Evolutionary conservation across 768 basidiomycete species (phyloP).

Genomic region (Psilocybe subaeruginosa): DNA sequence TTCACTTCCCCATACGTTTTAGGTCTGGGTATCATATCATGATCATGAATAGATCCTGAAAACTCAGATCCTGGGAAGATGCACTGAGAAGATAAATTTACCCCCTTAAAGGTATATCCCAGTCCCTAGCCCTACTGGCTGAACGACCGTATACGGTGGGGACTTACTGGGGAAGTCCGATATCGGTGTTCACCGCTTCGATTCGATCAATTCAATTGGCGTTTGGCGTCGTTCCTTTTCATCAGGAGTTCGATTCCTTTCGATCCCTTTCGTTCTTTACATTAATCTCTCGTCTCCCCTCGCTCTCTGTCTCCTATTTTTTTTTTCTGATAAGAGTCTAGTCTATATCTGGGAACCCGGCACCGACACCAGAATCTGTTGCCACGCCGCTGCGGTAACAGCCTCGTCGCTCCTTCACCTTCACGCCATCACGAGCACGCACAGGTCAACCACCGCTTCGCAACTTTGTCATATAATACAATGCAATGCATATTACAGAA

Average conservation of each 20-base stretch:
- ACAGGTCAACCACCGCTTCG: too few species aligned
- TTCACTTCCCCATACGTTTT: constrained; percentile 21
- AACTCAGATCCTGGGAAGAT: constrained; percentile 4
- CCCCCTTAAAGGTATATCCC: constrained; percentile 19
- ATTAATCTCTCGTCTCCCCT: not conserved
- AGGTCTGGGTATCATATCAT: constrained; percentile 11
- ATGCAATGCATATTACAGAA: too few species aligned
- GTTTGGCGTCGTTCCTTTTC: constrained; percentile 8
- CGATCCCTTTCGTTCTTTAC: not conserved
- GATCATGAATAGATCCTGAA: constrained; percentile 1
- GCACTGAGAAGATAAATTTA: not conserved
- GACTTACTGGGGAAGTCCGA: constrained; percentile 20
- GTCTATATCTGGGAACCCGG: constrained; percentile 8
- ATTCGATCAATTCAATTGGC: constrained; percentile 14
- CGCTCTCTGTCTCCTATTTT: not conserved
- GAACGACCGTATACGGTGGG: not conserved
- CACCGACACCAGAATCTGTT: constrained; percentile 8
- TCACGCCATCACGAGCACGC: too few species aligned
- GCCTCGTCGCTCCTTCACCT: not conserved
- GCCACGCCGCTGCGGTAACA: not conserved
- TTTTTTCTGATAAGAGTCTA: constrained; percentile 6
- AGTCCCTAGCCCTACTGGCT: not conserved
- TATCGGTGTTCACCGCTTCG: constrained; percentile 17
- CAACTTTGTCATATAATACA: too few species aligned
- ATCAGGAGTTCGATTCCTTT: constrained; percentile 8